Base-by-base conservation (phyloP, 768 basidiomycete genomes). In the Clavulina sp. region DNA sequence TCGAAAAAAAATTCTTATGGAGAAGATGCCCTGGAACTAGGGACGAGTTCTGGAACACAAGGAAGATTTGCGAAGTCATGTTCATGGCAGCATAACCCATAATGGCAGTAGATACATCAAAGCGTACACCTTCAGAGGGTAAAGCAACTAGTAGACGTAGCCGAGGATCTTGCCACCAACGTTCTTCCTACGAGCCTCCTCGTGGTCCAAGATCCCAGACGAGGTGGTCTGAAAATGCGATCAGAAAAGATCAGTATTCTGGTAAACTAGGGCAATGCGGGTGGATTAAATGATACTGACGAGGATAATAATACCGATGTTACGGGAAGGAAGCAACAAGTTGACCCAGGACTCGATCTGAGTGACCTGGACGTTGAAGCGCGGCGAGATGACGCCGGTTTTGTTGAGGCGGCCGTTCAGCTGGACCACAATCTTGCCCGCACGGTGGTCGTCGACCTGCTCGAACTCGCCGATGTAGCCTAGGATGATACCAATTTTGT, bases 401-500 rank as follows among this genome's bases (percentile, higher is more conserved):
- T 99, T 99, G 77, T 99, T 99, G 61, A 99, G 77, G 55, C 89
- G 85, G 43, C 95, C 95, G 63, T 95, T 99, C 53, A 99, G 80
- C 70, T 99, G 92, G 61, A 97, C 77, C 62, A 99, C 92, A 58
- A 99, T 88, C 72, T 97, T 99, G 62, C 89, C 89, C 4, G 88
- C 81, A 55, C 93, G 91, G 69, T 97, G 95, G 72, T 99, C 95
- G 62, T 99, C 95, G 65, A 96, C 82, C 69, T 95, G 86, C 68
- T 95, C 92, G 63, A 95, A 95, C 72, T 96, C 91, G 61, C 89
- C 89, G 57, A 99, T 93, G 75, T 97, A 96, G 52, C 92, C 91
- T 92, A 57, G 32, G 23, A 21, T n/a, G 40, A n/a, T n/a, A n/a
- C n/a, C n/a, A n/a, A n/a, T n/a, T n/a, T n/a, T n/a, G 53, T 28